These are phyloP conservation scores for Bacterosira constricta DNA, from an alignment of 108 stramenopile genomes.

Conservation along the genomic window DNA sequence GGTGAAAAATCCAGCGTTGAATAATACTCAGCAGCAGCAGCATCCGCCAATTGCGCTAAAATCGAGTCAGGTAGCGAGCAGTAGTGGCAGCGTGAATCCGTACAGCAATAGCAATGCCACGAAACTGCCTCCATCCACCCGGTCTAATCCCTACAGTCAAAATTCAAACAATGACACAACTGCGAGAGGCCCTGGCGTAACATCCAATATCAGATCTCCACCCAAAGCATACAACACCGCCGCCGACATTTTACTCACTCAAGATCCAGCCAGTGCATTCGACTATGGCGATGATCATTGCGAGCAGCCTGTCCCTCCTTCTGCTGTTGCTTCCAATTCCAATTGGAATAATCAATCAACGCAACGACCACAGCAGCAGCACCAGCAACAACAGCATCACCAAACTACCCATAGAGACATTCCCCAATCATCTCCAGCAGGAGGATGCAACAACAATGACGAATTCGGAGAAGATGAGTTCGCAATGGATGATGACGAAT, in stretches of 20 bases:
- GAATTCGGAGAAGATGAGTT: conserved; percentile 23
- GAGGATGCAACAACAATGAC: not conserved
- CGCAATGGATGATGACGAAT: conserved; percentile 26
- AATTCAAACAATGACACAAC: not conserved
- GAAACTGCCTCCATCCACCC: not conserved
- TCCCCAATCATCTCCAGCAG: not conserved
- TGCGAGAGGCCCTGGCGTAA: not conserved
- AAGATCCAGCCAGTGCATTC: conserved; percentile 7
- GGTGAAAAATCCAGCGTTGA: not conserved
- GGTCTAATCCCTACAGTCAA: not conserved
- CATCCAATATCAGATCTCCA: not conserved
- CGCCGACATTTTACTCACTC: conserved; percentile 5
- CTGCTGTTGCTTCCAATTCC: not conserved
- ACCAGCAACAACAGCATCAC: not conserved
- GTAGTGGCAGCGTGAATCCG: not conserved
- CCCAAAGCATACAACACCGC: not conserved
- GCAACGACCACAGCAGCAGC: not conserved
- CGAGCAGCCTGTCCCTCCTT: not conserved
- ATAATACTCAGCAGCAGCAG: not conserved
- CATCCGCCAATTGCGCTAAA: not conserved
- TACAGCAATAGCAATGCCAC: not conserved
- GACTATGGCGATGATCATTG: conserved; percentile 1
- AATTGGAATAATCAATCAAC: not conserved
- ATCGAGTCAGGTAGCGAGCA: not conserved
- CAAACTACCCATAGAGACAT: not conserved